Evolutionary conservation across 2,329 filamentous ascomycete genomes (phyloP).

Genomic region (Nothomitra cinnamomea): DNA sequence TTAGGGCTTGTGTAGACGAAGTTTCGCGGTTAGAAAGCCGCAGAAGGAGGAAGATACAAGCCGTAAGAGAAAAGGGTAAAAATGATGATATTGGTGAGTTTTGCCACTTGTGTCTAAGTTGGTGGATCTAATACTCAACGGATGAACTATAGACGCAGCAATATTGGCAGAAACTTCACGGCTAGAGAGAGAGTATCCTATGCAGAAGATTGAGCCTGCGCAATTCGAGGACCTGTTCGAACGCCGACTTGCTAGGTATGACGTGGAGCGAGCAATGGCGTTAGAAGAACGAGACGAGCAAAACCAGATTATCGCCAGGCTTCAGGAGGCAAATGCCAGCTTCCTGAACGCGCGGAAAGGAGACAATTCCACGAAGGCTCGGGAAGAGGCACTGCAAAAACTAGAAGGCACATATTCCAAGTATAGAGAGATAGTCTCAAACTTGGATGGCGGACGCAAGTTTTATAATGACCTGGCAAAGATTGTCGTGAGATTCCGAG

Average conservation of each 20-base stretch:
- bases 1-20: constrained; percentile 73
- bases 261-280: constrained; percentile 55
- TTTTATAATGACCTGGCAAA: constrained; percentile 94
- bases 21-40: constrained; percentile 67
- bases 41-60: constrained; percentile 62
- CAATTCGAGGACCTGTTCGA: constrained; percentile 92
- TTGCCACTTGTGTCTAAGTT: not conserved
- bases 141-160: constrained; percentile 37
- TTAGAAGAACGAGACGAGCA: constrained; percentile 61
- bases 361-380: constrained; percentile 50
- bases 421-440: constrained; percentile 89
- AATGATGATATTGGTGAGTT: constrained; percentile 65
- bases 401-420: constrained; percentile 86
- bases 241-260: constrained; percentile 63
- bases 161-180: constrained; percentile 70
- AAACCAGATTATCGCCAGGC: constrained; percentile 47
- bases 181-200: constrained; percentile 71
- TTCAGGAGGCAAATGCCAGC: constrained; percentile 59
- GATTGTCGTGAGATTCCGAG: constrained; percentile 71
- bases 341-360: constrained; percentile 58
- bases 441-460: constrained; percentile 78
- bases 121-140: constrained; percentile 3
- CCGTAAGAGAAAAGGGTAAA: constrained; percentile 60
- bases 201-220: constrained; percentile 66
- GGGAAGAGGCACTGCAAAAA: constrained; percentile 72